Evolutionary conservation across 2,329 filamentous ascomycete genomes (phyloP), one percentile per base, ranked within the genome.

Genomic region (Microsporum canis): DNA sequence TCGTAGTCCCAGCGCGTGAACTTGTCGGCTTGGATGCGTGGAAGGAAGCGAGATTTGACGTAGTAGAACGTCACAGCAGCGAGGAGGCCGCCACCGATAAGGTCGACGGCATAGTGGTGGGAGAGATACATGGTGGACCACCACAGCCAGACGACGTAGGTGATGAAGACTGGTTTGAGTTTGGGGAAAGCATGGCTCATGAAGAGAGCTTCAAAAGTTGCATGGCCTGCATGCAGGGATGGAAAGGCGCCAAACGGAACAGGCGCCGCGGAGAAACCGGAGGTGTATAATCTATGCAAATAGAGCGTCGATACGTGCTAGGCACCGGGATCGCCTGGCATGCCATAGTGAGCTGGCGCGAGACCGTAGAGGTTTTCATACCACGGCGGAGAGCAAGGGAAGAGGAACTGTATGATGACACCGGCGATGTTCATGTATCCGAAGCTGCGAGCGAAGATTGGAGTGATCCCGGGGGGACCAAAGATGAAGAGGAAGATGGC

Each of bases 81-180:
- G 63, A 90, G 75, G 58, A 96, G 79, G 71, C 87, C 90, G 67
- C 92, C 92, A 39, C 84, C 89, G 31, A 96, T 89, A 58, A 97
- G 80, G 73, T 97, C 92, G 45, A 97, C 88, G 36, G 91, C 92
- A 72, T 97, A 97, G 77, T 97, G 92, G 76, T 97, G 92, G 70
- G 89, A 95, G 59, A 97, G 83, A 72, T 97, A 96, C 90, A 97
- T 96, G 67, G 92, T 97, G 10, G 91, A 88, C 91, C 92, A 97
- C 89, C 91, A 96, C 69, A 96, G 86, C 92, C 92, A 96, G 71
- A 88, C 82, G 51, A 88, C 88, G 75, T 96, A 97, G 65, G 83
- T 80, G 65, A 91, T 82, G 75, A 95, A 95, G 59, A 94, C 76
- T 10, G 87, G 84, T 66, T 88, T 85, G 66, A 95, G 82, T 63